These are phyloP conservation scores for Komagataella pseudopastoris DNA, from an alignment of 805 yeast genomes.

Conservation along the genomic window DNA sequence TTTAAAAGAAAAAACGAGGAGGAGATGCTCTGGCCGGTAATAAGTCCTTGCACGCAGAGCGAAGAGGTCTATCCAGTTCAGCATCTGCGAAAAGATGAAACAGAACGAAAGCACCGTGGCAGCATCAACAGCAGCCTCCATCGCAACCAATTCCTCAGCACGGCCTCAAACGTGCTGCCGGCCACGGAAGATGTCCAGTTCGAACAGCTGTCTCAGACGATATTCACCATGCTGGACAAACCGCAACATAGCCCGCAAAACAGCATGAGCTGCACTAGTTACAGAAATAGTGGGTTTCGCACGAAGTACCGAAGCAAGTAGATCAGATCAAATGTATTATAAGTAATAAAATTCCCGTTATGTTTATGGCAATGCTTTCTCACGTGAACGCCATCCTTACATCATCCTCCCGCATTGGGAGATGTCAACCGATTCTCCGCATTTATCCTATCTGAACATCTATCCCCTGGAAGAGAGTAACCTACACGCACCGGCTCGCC, in stretches of 20 bases:
- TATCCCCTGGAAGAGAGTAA: neutral
- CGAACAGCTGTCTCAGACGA: neutral
- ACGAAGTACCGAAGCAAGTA: neutral
- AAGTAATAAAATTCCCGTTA: neutral
- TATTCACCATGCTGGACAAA: neutral
- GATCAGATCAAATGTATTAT: neutral
- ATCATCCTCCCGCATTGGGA: neutral
- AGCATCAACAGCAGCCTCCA: neutral
- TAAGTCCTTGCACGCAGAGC: neutral
- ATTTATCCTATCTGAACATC: too few species aligned
- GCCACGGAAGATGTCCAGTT: neutral
- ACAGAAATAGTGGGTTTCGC: neutral
- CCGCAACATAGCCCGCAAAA: neutral
- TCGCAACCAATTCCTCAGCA: neutral
- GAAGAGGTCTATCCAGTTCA: neutral
- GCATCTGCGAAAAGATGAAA: neutral
- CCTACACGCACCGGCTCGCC: neutral
- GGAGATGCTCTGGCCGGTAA: neutral
- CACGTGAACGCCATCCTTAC: neutral
- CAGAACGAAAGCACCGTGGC: neutral
- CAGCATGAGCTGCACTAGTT: neutral
- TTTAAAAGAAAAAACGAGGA: neutral
- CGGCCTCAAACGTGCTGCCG: neutral
- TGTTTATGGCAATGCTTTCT: neutral
- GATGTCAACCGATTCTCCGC: neutral